Base-by-base conservation (phyloP, 257 asterid genomes). In the Schizonepeta tenuifolia region DNA sequence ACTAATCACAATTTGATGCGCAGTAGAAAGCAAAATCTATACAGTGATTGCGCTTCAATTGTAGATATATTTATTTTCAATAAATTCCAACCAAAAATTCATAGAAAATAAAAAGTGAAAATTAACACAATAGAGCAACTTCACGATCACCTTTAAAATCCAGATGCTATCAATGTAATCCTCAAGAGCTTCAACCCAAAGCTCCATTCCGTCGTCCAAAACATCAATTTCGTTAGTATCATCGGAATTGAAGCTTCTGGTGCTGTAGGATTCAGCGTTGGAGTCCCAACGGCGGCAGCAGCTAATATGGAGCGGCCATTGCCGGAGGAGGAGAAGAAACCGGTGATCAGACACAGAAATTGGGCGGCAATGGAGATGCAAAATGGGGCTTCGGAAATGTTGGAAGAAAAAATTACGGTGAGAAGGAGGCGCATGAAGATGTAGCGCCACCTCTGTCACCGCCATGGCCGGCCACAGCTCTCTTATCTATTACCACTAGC, bases 141-240 rank as follows among this genome's bases (percentile, higher is more conserved):
- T 41, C 17, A 21, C 8, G 60, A 14, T 50, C 70, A 85, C 98
- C 98, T 90, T 93, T 8, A 90, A 55, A 69, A 93, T 89, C 98
- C 96, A 93, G 74, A 93, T 79, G 88, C 91, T 85, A 9, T 90
- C 96, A 33, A 87, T 81, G 61, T 82, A 90, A 56, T 90, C 97
- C 65, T 84, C 84, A 0, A 90, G 72, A 67, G 78, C 83, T 1
- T 77, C 91, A 49, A 33, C 72, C 91, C 87, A 81, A 75, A 80
- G 83, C 58, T 84, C 90, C 70, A 44, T 18, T 44, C 49, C 67
- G 2, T 71, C 84, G 31, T 77, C 83, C 41, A 51, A 65, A 11
- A 72, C 79, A 7, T 69, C 80, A 17, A 62, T 82, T 53, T 75
- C 88, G n/a, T 26, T 76, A 26, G 61, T 33, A 24, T 12, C 57